These are phyloP conservation scores for Cyberlindnera xishuangbannaensis DNA, from an alignment of 805 yeast species.

Conservation along the genomic window DNA sequence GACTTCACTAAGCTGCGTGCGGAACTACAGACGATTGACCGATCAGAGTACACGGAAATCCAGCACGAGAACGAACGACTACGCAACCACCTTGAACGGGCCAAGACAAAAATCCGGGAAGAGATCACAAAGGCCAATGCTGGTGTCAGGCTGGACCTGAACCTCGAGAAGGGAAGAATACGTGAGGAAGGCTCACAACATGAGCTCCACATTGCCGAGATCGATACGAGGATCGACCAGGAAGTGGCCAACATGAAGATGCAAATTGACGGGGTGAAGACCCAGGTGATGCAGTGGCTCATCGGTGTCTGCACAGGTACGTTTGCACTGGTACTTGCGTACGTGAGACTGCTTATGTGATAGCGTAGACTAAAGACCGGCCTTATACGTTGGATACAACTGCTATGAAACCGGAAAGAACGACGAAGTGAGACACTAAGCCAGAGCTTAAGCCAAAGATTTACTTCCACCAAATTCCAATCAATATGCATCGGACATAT, in stretches of 20 bases:
- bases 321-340: constrained; percentile 88
- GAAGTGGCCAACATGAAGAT: constrained; percentile 92
- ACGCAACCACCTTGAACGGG: constrained; percentile 76
- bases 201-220: constrained; percentile 89
- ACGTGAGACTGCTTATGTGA: constrained; percentile 72
- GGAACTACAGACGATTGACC: constrained; percentile 83
- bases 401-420: too few relatives aligned
- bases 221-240: constrained; percentile 91
- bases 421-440: too few relatives aligned
- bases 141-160: constrained; percentile 83
- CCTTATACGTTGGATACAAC: too few relatives aligned
- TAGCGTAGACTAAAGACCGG: too few relatives aligned
- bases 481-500: neutral
- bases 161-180: constrained; percentile 90
- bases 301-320: constrained; percentile 99
- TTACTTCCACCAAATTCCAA: neutral
- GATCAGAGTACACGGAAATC: constrained; percentile 74
- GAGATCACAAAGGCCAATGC: constrained; percentile 89
- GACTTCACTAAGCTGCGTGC: constrained; percentile 94
- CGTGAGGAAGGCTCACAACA: constrained; percentile 91
- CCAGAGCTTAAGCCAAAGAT: too few relatives aligned
- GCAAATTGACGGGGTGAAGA: constrained; percentile 91
- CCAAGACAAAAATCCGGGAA: constrained; percentile 79
- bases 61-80: constrained; percentile 85
- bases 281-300: constrained; percentile 97